phyloP scores from a whole-genome alignment of 768 basidiomycete genomes.

The Boletus insuetus region DNA sequence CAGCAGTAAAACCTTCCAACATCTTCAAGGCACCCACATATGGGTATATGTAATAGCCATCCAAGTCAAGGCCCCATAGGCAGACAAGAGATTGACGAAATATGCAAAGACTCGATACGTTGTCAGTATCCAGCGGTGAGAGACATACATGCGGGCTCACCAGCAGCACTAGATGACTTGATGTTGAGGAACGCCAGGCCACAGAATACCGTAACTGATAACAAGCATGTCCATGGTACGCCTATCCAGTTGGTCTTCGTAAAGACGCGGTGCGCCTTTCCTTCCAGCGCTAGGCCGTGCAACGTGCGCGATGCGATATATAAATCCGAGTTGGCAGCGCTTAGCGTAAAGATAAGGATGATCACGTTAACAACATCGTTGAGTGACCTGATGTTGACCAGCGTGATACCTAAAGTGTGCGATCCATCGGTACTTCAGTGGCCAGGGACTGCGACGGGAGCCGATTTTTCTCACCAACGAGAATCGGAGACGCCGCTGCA shows the following conservation, averaged over 20 bases:
- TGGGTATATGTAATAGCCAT: conserved; percentile 56
- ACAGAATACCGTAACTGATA: conserved; percentile 52
- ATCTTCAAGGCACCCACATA: conserved; percentile 42
- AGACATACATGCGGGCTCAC: conserved; percentile 24
- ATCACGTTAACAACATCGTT: conserved; percentile 53
- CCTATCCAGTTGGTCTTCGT: conserved; percentile 41
- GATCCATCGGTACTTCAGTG: neutral
- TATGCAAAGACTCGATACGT: conserved; percentile 30
- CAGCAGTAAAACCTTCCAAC: too few species aligned
- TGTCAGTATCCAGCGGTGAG: neutral
- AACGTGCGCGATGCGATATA: conserved; percentile 52
- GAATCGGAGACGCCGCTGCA: conserved; percentile 65
- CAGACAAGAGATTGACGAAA: conserved; percentile 30
- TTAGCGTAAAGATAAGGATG: conserved; percentile 63
- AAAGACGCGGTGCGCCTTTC: conserved; percentile 47
- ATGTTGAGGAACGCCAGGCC: conserved; percentile 62
- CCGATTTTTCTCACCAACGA: conserved; percentile 46
- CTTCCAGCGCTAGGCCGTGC: conserved; percentile 51
- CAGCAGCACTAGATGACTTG: conserved; percentile 48
- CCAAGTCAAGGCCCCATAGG: conserved; percentile 32
- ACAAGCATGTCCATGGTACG: conserved; percentile 8
- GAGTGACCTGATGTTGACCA: conserved; percentile 56
- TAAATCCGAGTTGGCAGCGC: conserved; percentile 62
- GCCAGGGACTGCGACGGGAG: conserved; percentile 5
- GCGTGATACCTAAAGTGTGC: conserved; percentile 1